phyloP scores from a whole-genome alignment of 164 flowering plant species.

The Magnolia kwangsiensis region DNA sequence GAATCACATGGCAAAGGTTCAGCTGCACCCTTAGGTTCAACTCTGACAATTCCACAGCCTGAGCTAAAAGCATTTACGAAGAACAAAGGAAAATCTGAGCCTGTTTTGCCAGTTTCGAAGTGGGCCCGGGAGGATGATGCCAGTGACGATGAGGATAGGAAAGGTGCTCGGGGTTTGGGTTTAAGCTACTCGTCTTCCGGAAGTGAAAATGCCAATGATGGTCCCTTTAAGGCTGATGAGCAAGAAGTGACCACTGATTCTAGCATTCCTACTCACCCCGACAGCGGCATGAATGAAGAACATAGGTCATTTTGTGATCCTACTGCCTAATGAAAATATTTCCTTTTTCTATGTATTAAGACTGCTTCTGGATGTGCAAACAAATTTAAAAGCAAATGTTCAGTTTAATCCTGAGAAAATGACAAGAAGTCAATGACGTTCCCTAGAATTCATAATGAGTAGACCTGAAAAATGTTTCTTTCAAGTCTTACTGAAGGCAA shows the following conservation, averaged over 20 bases:
- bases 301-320: constrained; percentile 49
- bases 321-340: neutral
- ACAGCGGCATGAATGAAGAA: constrained; percentile 73
- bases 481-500: neutral
- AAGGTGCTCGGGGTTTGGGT: constrained; percentile 51
- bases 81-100: constrained; percentile 58
- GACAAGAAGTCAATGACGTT: neutral
- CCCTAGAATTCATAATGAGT: neutral
- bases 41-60: constrained; percentile 55
- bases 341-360: neutral
- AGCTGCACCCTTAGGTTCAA: constrained; percentile 28
- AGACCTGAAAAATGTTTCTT: neutral
- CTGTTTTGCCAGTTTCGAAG: constrained; percentile 74
- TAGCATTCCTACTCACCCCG: constrained; percentile 44
- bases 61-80: constrained; percentile 52
- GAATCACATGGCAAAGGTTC: constrained; percentile 30
- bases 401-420: neutral
- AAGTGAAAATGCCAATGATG: constrained; percentile 78
- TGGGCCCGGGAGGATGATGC: constrained; percentile 96
- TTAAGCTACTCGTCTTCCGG: constrained; percentile 95
- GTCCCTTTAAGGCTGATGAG: constrained; percentile 41
- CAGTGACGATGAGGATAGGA: constrained; percentile 76
- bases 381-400: too few relatives aligned
- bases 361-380: neutral
- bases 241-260: constrained; percentile 44